Evolutionary conservation across 2,329 filamentous ascomycete genomes (phyloP).

Genomic region (Sclerotinia subarctica): DNA sequence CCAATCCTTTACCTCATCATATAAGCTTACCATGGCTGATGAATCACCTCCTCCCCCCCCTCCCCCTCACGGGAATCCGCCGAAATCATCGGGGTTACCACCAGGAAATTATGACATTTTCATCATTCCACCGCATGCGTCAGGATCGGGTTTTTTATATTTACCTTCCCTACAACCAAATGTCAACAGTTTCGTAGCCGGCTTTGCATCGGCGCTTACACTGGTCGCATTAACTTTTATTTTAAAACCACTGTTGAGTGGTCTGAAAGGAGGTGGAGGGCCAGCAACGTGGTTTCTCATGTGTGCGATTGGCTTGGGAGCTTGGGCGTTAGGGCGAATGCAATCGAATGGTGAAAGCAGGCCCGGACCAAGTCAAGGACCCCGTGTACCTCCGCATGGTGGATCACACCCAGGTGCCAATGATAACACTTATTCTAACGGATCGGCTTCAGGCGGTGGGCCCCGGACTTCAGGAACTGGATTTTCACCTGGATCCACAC

Average conservation of each 20-base stretch:
- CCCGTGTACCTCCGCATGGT: slow-evolving; percentile 24
- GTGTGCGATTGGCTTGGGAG: slow-evolving; percentile 68
- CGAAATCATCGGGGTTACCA: slow-evolving; percentile 70
- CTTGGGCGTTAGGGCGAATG: slow-evolving; percentile 71
- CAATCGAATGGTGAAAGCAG: slow-evolving; percentile 48
- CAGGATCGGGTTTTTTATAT: slow-evolving; percentile 87
- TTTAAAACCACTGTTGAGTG: slow-evolving; percentile 68
- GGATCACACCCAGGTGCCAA: slow-evolving; percentile 27
- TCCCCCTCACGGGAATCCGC: slow-evolving; percentile 79
- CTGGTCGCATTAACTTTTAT: slow-evolving; percentile 69
- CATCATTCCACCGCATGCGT: slow-evolving; percentile 87
- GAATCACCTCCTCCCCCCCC: slow-evolving; percentile 66
- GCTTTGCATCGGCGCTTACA: slow-evolving; percentile 73
- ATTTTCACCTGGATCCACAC: slow-evolving; percentile 16
- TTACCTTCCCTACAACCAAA: slow-evolving; percentile 85
- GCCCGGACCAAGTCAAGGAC: slow-evolving; percentile 32
- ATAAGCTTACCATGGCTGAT: slow-evolving; percentile 14
- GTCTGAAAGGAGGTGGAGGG: slow-evolving; percentile 68
- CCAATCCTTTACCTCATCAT: slow-evolving; percentile 1
- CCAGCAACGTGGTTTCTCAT: slow-evolving; percentile 70
- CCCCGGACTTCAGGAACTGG: slow-evolving; percentile 17
- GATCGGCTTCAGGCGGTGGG: slow-evolving; percentile 28
- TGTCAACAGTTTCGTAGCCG: slow-evolving; percentile 86
- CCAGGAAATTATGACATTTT: slow-evolving; percentile 96
- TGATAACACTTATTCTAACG: slow-evolving; percentile 30